These are phyloP conservation scores for Raffaelea deltoideospora DNA, from an alignment of 2,329 filamentous ascomycete genomes.

Conservation along the genomic window DNA sequence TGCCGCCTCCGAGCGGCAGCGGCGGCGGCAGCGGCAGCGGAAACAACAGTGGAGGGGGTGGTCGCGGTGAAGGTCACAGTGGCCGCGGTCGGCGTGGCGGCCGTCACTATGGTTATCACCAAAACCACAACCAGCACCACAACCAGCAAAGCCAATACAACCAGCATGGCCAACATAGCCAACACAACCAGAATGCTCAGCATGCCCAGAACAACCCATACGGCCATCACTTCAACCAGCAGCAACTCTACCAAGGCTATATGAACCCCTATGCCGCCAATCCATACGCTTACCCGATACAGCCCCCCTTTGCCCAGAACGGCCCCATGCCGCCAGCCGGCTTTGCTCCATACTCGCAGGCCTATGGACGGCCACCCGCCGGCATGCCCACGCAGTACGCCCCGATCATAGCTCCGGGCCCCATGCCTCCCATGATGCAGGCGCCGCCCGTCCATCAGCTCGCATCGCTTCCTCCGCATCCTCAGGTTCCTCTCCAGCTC, in stretches of 20 bases:
- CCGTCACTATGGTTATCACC: conserved; percentile 18
- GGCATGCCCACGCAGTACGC: conserved; percentile 13
- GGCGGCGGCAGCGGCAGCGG: conserved; percentile 16
- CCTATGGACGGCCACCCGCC: conserved; percentile 32
- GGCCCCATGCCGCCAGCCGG: conserved; percentile 23
- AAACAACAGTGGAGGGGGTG: conserved; percentile 10
- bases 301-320: conserved; percentile 41
- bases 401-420: conserved; percentile 2
- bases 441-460: conserved; percentile 1
- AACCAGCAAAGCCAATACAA: conserved; percentile 12
- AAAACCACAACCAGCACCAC: conserved; percentile 15
- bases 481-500: neutral
- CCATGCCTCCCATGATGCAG: neutral
- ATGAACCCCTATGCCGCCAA: conserved; percentile 30
- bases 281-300: conserved; percentile 35
- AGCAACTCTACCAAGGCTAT: conserved; percentile 32
- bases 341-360: conserved; percentile 33
- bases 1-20: neutral
- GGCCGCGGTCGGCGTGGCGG: conserved; percentile 19
- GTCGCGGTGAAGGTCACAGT: conserved; percentile 17
- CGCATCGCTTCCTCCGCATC: neutral
- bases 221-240: conserved; percentile 26
- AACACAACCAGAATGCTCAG: conserved; percentile 25
- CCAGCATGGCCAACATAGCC: conserved; percentile 19
- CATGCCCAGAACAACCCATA: conserved; percentile 19